Base-by-base conservation (phyloP, 1,284 basidiomycete genomes). In the Boletus smithii region DNA sequence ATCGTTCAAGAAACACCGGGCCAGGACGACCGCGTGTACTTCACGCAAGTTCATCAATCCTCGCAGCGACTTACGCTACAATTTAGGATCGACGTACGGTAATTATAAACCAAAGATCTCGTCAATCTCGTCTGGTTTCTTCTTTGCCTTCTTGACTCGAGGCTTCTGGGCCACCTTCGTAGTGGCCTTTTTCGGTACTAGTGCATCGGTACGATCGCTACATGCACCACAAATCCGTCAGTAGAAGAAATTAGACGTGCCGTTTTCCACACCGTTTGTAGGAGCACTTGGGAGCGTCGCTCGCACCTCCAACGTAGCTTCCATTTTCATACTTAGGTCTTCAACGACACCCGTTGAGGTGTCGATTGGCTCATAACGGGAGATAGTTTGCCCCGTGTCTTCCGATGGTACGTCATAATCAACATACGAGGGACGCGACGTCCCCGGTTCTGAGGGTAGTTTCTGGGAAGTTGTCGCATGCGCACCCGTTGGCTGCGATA, bases 71-170 rank as follows among this genome's bases (percentile, higher is more conserved):
- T 41, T 18, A 16, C n/a, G 11, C 14, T 16, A 27, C 14, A 18
- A 6, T 17, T 8, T 26, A 9, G 14, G 18, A n/a, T n/a, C 14
- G 14, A 11, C 32, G 13, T 16, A 10, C 33, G 9, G 23, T 22
- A 14, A 32, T 50, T 18, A 67, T 44, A 63, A 65, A 43, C 60
- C 65, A 50, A 65, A 65, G 5, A 65, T 65, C 31, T 54, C 60
- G 47, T 65, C 63, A 16, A 65, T 69, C 47, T 65, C 63, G 30
- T 69, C 62, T 14, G 52, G 16, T 37, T 52, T 64, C 42, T 50
- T 63, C 50, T 49, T 67, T 20, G 44, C n/a, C 24, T 64, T 67
- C 42, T 59, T 67, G 11, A 13, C 23, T 3, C 38, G 53, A 44
- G 42, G 8, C 23, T 57, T 57, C 17, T 41, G 33, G 5, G 16